A percentile compares a stretch with the other conserved stretches of the same genome.
These are phyloP conservation scores for Batkoa obscura DNA, from an alignment of 371 early-diverging fungal species.

Conservation along the genomic window DNA sequence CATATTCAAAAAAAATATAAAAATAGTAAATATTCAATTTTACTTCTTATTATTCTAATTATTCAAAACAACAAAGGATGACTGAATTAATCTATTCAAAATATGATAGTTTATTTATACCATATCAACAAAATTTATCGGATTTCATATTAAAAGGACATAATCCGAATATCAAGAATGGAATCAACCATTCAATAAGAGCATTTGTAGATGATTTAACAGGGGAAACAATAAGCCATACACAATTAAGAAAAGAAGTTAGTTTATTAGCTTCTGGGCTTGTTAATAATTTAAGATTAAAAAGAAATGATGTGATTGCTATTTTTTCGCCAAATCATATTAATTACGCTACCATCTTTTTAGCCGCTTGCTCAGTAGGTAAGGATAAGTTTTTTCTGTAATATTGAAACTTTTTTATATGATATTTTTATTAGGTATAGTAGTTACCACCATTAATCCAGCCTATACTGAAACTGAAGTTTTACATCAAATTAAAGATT, in stretches of 20 bases:
- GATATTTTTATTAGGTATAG: constrained; percentile 23
- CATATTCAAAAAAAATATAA: too few relatives aligned
- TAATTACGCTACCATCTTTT: constrained; percentile 10
- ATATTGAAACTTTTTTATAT: constrained; percentile 15
- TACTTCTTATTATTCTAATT: too few relatives aligned
- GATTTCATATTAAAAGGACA: not conserved
- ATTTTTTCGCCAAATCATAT: constrained; percentile 51
- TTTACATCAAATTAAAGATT: constrained; percentile 43
- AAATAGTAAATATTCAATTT: too few relatives aligned
- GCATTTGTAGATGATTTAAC: not conserved
- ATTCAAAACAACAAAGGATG: too few relatives aligned
- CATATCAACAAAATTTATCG: not conserved
- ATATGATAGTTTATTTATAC: too few relatives aligned
- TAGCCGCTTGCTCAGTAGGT: constrained; percentile 7
- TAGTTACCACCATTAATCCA: constrained; percentile 48
- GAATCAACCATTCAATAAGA: not conserved
- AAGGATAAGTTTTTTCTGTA: not conserved
- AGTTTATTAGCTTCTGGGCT: not conserved
- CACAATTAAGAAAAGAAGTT: not conserved
- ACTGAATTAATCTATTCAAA: too few relatives aligned
- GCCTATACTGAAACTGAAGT: constrained; percentile 57
- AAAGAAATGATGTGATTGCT: constrained; percentile 39
- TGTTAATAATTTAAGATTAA: not conserved
- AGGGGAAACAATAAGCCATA: not conserved
- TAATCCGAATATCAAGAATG: not conserved